Conservation (phyloP, 2,329 filamentous ascomycete species). For the Sporothrix luriei region DNA sequence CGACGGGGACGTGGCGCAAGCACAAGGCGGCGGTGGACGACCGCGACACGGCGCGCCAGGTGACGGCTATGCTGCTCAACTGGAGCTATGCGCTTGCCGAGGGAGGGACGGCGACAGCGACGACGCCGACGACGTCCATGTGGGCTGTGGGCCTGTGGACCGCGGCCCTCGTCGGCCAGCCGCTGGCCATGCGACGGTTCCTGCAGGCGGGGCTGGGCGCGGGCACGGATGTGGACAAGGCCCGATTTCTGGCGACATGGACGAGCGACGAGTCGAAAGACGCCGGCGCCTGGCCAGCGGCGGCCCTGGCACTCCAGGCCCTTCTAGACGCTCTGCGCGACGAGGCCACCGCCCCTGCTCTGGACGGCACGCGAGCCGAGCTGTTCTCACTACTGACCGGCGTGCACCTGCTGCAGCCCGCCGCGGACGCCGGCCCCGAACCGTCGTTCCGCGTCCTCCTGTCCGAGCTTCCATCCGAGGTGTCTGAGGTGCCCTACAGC, state of each 20-base stretch:
- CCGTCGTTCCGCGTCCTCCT: slow-evolving; percentile 30
- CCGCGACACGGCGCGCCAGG: neutral
- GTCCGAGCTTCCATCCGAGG: too few relatives aligned
- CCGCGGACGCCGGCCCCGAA: neutral
- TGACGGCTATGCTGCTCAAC: slow-evolving; percentile 47
- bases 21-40: neutral
- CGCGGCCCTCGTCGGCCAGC: slow-evolving; percentile 31
- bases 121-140: slow-evolving; percentile 15
- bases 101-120: neutral
- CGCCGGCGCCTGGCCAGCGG: neutral
- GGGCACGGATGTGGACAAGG: neutral
- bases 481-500: too few relatives aligned
- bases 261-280: neutral
- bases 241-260: neutral
- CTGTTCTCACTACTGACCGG: slow-evolving; percentile 37
- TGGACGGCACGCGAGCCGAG: slow-evolving; percentile 30
- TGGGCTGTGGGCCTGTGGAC: slow-evolving; percentile 35
- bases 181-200: slow-evolving; percentile 35
- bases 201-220: slow-evolving; percentile 31
- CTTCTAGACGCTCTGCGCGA: neutral
- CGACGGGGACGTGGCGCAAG: neutral
- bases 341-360: neutral
- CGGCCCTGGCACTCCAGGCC: neutral
- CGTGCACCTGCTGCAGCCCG: slow-evolving; percentile 7
- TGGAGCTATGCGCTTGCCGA: slow-evolving; percentile 39